Base-by-base conservation (phyloP, 176 grass and related monocot species). In the Eremochloa ophiuroides region DNA sequence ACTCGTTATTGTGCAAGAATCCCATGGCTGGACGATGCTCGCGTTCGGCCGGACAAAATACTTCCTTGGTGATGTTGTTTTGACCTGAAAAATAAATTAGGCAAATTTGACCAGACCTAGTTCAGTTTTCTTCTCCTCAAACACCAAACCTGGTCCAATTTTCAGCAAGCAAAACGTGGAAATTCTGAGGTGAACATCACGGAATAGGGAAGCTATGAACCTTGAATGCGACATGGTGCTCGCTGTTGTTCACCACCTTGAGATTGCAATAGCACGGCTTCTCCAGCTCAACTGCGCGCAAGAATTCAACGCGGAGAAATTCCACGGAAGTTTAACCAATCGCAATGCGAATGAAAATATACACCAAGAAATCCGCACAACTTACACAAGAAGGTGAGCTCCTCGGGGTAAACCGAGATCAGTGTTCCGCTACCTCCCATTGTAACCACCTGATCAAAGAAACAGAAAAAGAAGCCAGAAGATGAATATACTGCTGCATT, bases 201-300 rank as follows among this genome's bases (percentile, higher is more conserved):
- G 63, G 88, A 80, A 46, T 25, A 78, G 59, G 14, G 34, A 39
- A 18, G 25, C 7, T 22, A 82, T 33, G 64, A 68, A 98, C 95
- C 95, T 98, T 98, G 84, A 98, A 95, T 33, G 95, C 95, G 34
- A 98, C 93, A 86, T 98, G 88, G 73, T 91, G 91, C 78, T 98
- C 92, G 75, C 92, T 98, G 66, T 98, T 98, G 90, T 98, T 98
- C 59, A 95, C 90, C 77, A 98, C 87, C 88, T 98, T 98, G 75
- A 98, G 86, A 88, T 95, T 98, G 82, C 95, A 95, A 81, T 88
- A 91, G 82, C 90, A 98, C 43, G 90, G 84, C 67, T 91, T 98
- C 23, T 98, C 95, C 79, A 98, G 86, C 90, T 98, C 95, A 79
- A 98, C 95, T 98, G n/a, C 38, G 39, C 73, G 76, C 27, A 51